Percentiles rank a stretch among this genome's conserved stretches.
phyloP scores from a whole-genome alignment of 2,329 filamentous ascomycete genomes.

The Fusarium subglutinans region DNA sequence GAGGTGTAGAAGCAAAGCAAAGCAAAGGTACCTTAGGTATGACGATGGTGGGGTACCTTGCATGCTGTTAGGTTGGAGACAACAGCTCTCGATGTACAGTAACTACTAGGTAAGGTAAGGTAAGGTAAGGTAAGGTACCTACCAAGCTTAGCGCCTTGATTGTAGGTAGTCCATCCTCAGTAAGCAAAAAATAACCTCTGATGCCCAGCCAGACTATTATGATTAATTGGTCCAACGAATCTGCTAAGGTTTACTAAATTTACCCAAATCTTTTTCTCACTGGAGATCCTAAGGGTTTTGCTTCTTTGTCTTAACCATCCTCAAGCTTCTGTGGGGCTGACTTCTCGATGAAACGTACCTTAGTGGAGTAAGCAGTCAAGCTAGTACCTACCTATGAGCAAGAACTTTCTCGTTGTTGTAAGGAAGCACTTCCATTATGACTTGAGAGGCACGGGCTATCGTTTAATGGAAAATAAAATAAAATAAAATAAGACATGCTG shows the following conservation, averaged over 20 bases:
- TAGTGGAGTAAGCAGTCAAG: not conserved
- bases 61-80: not conserved
- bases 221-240: not conserved
- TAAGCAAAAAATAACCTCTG: not conserved
- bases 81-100: not conserved
- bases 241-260: not conserved
- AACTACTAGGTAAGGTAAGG: too few relatives aligned
- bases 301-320: too few relatives aligned
- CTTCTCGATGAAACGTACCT: not conserved
- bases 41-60: slow-evolving; percentile 34
- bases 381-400: not conserved
- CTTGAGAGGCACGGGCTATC: not conserved
- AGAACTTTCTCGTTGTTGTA: not conserved
- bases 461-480: too few relatives aligned
- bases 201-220: not conserved
- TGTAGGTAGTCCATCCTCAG: not conserved
- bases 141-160: not conserved
- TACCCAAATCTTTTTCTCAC: not conserved
- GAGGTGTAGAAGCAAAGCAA: slow-evolving; percentile 17
- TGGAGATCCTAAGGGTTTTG: not conserved
- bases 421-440: not conserved
- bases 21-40: slow-evolving; percentile 19
- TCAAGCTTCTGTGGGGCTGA: slow-evolving; percentile 14
- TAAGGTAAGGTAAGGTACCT: too few relatives aligned
- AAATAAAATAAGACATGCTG: too few relatives aligned